phyloP scores from a whole-genome alignment of 2,329 filamentous ascomycete genomes.

The Trichoderma harzianum region DNA sequence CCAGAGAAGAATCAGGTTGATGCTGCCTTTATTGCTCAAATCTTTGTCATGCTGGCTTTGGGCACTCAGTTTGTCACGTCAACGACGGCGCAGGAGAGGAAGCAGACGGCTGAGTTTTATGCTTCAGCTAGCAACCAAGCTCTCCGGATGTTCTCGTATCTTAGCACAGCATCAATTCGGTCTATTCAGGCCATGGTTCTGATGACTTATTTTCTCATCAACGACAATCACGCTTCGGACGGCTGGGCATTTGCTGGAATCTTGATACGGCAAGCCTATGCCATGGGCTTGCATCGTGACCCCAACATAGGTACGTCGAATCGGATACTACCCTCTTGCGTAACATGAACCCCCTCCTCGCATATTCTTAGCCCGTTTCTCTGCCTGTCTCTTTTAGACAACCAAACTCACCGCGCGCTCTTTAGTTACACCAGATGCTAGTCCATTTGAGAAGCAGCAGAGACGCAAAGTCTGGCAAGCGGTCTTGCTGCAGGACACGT shows the following conservation, averaged over 20 bases:
- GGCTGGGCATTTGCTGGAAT: constrained; percentile 81
- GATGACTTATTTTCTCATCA: constrained; percentile 78
- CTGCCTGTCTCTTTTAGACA: not conserved
- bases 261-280: constrained; percentile 72
- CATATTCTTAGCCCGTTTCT: not conserved
- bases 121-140: constrained; percentile 77
- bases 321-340: not conserved
- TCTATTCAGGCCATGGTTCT: constrained; percentile 79
- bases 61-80: constrained; percentile 72
- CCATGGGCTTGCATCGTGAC: constrained; percentile 76
- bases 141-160: constrained; percentile 69
- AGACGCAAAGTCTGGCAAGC: constrained; percentile 80
- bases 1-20: constrained; percentile 60
- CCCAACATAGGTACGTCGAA: constrained; percentile 60
- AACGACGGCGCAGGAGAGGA: constrained; percentile 57
- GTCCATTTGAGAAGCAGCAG: constrained; percentile 71
- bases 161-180: constrained; percentile 68
- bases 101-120: constrained; percentile 78
- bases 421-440: constrained; percentile 60
- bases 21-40: constrained; percentile 65
- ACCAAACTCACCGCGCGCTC: not conserved
- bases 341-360: not conserved
- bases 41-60: constrained; percentile 74
- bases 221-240: constrained; percentile 79
- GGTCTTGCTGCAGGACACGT: constrained; percentile 76